Evolutionary conservation across 257 asterid species (phyloP), one percentile per base, ranked within the genome.

Genomic region (Capsicum pubescens): DNA sequence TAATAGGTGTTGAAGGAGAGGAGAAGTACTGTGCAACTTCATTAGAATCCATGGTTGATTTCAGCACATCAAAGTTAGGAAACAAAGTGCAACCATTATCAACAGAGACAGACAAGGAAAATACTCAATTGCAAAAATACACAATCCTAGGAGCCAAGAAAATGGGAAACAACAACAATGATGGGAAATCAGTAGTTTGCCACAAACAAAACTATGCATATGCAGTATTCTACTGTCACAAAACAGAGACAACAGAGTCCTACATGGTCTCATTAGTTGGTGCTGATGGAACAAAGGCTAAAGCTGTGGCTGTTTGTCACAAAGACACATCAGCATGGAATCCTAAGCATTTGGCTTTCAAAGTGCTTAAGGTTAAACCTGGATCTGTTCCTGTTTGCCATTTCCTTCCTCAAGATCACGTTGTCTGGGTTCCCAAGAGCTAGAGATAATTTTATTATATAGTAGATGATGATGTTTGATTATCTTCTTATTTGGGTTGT

Each of bases 261-360:
- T 94, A 92, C 55, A 59, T 79, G 89, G 94, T 93, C 7, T 82
- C 84, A 36, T 48, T 94, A 87, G 91, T 66, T 72, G 95, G 97
- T 1, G 84, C 54, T 0, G 93, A 92, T 61, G 95, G 99, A 21
- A 85, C 92, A 9, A 89, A 89, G 90, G 99, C 91, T 13, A 86
- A 87, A 17, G 98, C 95, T 0, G 93, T 90, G 77, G 97, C 92
- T 0, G 90, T 95, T 85, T 97, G 99, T 91, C 98, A 97, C 85
- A 83, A 77, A 79, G 93, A 97, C 55, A 93, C 99, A 9, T 90
- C 97, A 10, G 88, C 87, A 36, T 94, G 98, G 99, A 94, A 96
- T 88, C 98, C 98, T 3, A 93, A 93, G 82, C 98, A 95, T 82
- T 86, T 96, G 91, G 98, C 99, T 14, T 96, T 96, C 59, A 93